Evolutionary conservation across 129 eudicot genomes (phyloP), one percentile per base, ranked within the genome.

Genomic region (Tanacetum coccineum): DNA sequence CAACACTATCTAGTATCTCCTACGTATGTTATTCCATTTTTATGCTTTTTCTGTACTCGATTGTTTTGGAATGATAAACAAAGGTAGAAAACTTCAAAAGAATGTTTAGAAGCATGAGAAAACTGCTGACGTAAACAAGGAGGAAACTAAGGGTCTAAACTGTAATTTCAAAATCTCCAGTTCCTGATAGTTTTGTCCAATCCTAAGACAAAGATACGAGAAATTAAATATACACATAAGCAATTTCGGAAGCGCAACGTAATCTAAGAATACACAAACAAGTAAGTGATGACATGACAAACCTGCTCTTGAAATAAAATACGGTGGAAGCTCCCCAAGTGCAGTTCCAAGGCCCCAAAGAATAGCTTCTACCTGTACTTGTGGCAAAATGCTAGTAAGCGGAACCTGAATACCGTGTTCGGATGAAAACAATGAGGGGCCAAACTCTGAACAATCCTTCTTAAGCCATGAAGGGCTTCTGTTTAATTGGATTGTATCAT

Each of bases 221-320:
- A 39, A 55, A n/a, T 69, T 44, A 22, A 44, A 9, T 25, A 28
- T 39, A 36, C 12, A 6, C 4, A 46, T 3, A 36, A 14, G 54
- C 21, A 73, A 65, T 22, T 12, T 28, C 14, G 58, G 42, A 65
- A 66, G 42, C 21, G 18, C 21, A 46, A 2, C 26, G 15, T 48
- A 54, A 56, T 49, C 2, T 32, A 72, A 18, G 0, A 42, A 11
- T 18, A 47, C n/a, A 67, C 13, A 13, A 20, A 45, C 57, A 44
- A 11, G 6, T 15, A 54, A 36, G 44, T 18, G 63, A 21, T 9
- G 26, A 21, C 68, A 21, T 9, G 26, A 21, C 68, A 28, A 76
- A 92, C 98, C 98, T 78, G 98, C 98, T 74, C 98, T 88, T 26
- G 98, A 88, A 52, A 93, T 93, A 67, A 93, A 93, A 80, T 93